phyloP scores from a whole-genome alignment of 257 asterid genomes.

The Solanum peruvianum region DNA sequence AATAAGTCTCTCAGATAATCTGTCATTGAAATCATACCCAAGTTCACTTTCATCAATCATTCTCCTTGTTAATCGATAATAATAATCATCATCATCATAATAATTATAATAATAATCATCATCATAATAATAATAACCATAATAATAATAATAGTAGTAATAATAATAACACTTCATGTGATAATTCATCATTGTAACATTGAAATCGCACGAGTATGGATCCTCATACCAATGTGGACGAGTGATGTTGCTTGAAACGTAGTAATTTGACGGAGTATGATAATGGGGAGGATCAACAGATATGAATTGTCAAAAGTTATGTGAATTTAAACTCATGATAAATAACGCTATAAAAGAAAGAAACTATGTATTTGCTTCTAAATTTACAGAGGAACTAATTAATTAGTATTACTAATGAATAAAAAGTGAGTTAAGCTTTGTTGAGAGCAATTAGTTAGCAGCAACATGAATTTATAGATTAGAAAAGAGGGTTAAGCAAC shows the following conservation, averaged over 20 bases:
- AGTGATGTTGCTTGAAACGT: not conserved
- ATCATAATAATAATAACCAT: not conserved
- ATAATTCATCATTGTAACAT: not conserved
- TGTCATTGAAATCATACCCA: not conserved
- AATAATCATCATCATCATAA: not conserved
- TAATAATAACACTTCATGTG: not conserved
- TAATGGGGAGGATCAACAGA: not conserved
- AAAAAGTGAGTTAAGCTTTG: not conserved
- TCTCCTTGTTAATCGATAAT: no score
- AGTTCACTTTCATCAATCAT: not conserved
- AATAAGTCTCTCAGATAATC: not conserved
- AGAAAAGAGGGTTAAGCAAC: not conserved
- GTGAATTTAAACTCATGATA: not conserved
- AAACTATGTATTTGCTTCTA: not conserved
- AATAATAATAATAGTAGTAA: not conserved
- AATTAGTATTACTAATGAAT: not conserved
- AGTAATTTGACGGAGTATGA: not conserved
- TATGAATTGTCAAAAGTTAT: not conserved
- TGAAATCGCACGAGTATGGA: not conserved
- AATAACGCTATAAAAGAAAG: not conserved
- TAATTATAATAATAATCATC: no score
- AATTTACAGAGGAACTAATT: not conserved
- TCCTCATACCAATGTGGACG: not conserved
- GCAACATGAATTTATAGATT: not conserved
- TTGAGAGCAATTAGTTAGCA: not conserved